Evolutionary conservation across 108 stramenopile species (phyloP), one percentile per base, ranked within the genome.

Genomic region (Cyclotella baltica): DNA sequence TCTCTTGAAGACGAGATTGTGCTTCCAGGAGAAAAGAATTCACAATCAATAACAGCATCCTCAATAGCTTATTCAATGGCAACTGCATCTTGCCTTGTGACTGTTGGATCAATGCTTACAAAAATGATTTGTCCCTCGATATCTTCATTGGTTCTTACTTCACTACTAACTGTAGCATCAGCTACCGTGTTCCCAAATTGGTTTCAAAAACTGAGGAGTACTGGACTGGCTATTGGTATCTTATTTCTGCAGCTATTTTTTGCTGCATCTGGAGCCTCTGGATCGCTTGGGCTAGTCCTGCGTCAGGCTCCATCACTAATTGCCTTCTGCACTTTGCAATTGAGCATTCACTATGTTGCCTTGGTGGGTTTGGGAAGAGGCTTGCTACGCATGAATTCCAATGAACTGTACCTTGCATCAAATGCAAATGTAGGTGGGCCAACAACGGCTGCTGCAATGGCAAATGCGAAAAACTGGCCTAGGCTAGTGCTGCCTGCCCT

Each of bases 381-480:
- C 8, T 47, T 92, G 6, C 83, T 95, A n/a, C 76, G 85, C 22
- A 77, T 98, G 48, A 80, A 89, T 11, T 57, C 80, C 16, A 72
- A 88, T 25, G 93, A 96, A 67, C 85, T 98, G 4, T 90, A 91
- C 38, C 70, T 98, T 4, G 96, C 97, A 15, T 90, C 88, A 1
- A 98, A 98, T 75, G 97, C 97, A 18, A 93, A 93, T 71, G 95
- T 98, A 4, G 97, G 97, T 2, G 97, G 97, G 0, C 97, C 94
- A 0, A 95, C 94, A 9, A 95, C 94, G 0, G 97, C 97, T 10
- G 97, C 97, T 5, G 96, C 96, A 37, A 96, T 98, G 95, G 94
- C 96, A 27, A 90, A 90, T 59, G 95, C 94, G 15, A 98, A 98
- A 75, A 81, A 90, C 66, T 98, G 97, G 97, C 89, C 88, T 43